Conservation (phyloP, 371 early-diverging fungal species). For the Actinomortierella wolfii region DNA sequence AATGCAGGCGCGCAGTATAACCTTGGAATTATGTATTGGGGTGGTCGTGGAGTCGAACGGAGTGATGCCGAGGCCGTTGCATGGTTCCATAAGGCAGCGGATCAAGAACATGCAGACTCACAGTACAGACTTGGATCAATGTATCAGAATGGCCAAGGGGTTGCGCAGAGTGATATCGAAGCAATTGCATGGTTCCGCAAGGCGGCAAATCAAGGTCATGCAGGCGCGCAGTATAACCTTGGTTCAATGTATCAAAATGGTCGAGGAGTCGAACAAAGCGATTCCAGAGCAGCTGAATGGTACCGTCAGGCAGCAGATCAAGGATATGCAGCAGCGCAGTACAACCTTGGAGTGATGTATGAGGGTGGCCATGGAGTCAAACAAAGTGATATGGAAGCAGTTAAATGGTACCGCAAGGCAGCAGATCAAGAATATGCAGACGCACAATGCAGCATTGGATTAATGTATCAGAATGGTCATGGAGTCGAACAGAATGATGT, state of each 20-base stretch:
- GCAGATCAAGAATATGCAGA: conserved; percentile 70
- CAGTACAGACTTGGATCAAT: conserved; percentile 85
- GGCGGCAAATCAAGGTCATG: conserved; percentile 76
- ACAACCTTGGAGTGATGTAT: conserved; percentile 84
- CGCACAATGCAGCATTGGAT: conserved; percentile 82
- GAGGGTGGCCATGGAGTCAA: conserved; percentile 82
- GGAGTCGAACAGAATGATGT: conserved; percentile 67
- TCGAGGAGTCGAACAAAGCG: conserved; percentile 73
- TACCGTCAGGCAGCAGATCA: conserved; percentile 67
- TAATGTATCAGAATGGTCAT: conserved; percentile 84
- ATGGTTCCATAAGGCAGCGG: conserved; percentile 73
- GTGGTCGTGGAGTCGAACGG: conserved; percentile 77
- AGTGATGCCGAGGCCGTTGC: conserved; percentile 67
- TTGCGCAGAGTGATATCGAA: conserved; percentile 59
- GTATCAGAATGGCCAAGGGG: conserved; percentile 84
- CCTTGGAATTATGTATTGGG: conserved; percentile 58
- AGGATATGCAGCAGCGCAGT: conserved; percentile 74
- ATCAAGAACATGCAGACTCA: conserved; percentile 68
- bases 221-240: conserved; percentile 66
- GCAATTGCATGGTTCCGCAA: conserved; percentile 75
- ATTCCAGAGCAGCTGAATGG: conserved; percentile 70
- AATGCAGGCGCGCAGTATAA: not conserved
- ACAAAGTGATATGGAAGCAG: conserved; percentile 66
- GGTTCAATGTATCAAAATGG: conserved; percentile 85
- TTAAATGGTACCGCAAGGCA: conserved; percentile 71